phyloP scores from a whole-genome alignment of 441 rosid genomes.

The Breynia disticha region DNA sequence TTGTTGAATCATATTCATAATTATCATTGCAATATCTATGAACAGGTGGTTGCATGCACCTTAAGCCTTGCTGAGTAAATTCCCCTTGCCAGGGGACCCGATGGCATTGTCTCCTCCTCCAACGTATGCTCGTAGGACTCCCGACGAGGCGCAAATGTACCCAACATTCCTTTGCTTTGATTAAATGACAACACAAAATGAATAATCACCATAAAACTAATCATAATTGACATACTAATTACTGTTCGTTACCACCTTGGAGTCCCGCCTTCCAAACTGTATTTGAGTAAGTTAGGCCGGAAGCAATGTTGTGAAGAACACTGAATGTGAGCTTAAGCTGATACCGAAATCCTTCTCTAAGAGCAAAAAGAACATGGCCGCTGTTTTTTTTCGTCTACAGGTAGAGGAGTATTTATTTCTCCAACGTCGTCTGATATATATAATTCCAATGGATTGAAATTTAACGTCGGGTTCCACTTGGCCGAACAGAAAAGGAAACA shows the following conservation, averaged over 20 bases:
- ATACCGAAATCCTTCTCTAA: slow-evolving; percentile 45
- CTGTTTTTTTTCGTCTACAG: slow-evolving; percentile 21
- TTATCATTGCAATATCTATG: background rate
- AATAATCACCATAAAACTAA: background rate
- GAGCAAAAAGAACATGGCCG: slow-evolving; percentile 26
- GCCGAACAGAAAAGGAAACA: slow-evolving; percentile 18
- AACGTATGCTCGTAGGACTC: slow-evolving; percentile 41
- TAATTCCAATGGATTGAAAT: slow-evolving; percentile 41
- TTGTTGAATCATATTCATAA: background rate
- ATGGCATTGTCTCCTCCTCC: slow-evolving; percentile 69
- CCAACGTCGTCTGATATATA: slow-evolving; percentile 38
- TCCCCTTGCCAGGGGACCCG: slow-evolving; percentile 73
- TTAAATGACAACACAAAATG: slow-evolving; percentile 36
- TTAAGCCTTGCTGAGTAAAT: slow-evolving; percentile 64
- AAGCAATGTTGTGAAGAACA: slow-evolving; percentile 75
- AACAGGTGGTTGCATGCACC: slow-evolving; percentile 24
- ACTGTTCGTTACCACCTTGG: slow-evolving; percentile 34
- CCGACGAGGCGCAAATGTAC: slow-evolving; percentile 73
- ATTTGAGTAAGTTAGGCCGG: slow-evolving; percentile 75
- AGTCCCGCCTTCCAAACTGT: slow-evolving; percentile 69
- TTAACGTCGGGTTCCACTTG: slow-evolving; percentile 51
- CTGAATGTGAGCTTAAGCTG: slow-evolving; percentile 40
- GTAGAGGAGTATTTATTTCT: slow-evolving; percentile 33
- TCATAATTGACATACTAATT: background rate
- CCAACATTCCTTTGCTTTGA: slow-evolving; percentile 70